Conservation (phyloP, 176 grass and related monocot genomes). For the Raddia distichophylla region DNA sequence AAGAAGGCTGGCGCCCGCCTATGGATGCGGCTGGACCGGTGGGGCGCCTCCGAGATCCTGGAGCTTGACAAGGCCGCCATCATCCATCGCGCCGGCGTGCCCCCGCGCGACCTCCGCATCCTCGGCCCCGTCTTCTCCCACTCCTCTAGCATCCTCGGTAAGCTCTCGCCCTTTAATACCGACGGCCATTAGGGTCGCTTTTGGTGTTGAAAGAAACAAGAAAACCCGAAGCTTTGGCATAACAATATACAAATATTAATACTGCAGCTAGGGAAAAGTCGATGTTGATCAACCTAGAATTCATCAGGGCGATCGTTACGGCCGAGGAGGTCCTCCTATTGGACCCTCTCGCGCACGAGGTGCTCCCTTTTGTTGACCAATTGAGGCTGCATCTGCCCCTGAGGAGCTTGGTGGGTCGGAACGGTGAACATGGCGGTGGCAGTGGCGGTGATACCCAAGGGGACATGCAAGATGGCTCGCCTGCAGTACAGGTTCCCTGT, state of each 20-base stretch:
- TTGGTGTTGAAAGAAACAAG: constrained; percentile 16
- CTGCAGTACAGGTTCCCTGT: constrained; percentile 36
- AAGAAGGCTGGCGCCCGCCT: constrained; percentile 77
- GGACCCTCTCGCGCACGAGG: constrained; percentile 74
- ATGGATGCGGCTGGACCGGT: constrained; percentile 83
- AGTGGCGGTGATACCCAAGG: constrained; percentile 33
- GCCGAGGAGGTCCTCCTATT: constrained; percentile 88
- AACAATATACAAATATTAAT: constrained; percentile 32
- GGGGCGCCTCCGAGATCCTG: constrained; percentile 73
- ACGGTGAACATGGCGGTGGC: constrained; percentile 40
- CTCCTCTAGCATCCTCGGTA: constrained; percentile 95
- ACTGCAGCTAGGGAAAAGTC: constrained; percentile 90
- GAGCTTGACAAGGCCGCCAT: constrained; percentile 88
- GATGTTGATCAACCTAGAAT: constrained; percentile 93
- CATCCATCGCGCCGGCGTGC: constrained; percentile 68
- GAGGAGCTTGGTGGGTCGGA: constrained; percentile 44
- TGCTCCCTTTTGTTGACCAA: constrained; percentile 88
- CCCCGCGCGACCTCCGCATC: constrained; percentile 78
- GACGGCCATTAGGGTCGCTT: not conserved
- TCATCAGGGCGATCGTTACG: constrained; percentile 90
- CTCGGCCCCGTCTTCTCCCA: constrained; percentile 92
- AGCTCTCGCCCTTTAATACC: constrained; percentile 29
- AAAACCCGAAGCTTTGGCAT: not conserved
- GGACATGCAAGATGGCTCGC: constrained; percentile 34
- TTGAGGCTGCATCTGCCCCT: constrained; percentile 71